Base-by-base conservation (phyloP, 129 eudicot genomes). In the Arctium minus region DNA sequence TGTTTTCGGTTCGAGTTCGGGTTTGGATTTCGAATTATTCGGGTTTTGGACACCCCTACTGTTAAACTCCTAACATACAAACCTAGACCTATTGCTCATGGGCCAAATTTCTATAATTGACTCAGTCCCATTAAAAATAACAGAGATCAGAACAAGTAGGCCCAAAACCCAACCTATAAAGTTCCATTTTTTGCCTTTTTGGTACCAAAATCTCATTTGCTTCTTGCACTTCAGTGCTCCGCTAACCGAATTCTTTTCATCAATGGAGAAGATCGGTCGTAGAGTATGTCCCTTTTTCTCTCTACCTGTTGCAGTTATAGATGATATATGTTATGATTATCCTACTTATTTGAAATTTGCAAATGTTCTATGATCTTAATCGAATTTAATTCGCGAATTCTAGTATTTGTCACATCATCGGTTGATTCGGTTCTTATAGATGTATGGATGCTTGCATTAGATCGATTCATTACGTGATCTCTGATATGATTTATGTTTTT, bases 191-290 rank as follows among this genome's bases (percentile, higher is more conserved):
- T 5, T 60, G 68, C 30, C 8, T 17, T 56, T 0, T 56, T 60
- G 0, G 65, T 53, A 4, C 68, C 77, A 4, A 70, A 79, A 44
- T 44, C 27, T 80, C 50, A 71, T 80, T 80, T 53, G 84, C 56
- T 42, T 31, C n/a, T 65, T 39, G 13, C 39, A 46, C 18, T 70
- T 35, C 73, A 37, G 84, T 53, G 30, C 31, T 56, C 46, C 15
- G 56, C 15, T 48, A 30, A 75, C 62, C 78, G 65, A 36, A 27
- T 81, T 72, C 40, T 78, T 44, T 46, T 35, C 86, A 67, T 33
- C 72, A 77, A 86, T 86, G 89, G 81, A 81, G 81, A 78, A 69
- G 37, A 72, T 82, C 46, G n/a, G 37, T 75, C 67, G 75, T 75
- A 85, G 79, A 67, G 89, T 86, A 86, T 31, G 78, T 69, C 10